phyloP scores from a whole-genome alignment of 345 rosid genomes.

The Tarenaya hassleriana region DNA sequence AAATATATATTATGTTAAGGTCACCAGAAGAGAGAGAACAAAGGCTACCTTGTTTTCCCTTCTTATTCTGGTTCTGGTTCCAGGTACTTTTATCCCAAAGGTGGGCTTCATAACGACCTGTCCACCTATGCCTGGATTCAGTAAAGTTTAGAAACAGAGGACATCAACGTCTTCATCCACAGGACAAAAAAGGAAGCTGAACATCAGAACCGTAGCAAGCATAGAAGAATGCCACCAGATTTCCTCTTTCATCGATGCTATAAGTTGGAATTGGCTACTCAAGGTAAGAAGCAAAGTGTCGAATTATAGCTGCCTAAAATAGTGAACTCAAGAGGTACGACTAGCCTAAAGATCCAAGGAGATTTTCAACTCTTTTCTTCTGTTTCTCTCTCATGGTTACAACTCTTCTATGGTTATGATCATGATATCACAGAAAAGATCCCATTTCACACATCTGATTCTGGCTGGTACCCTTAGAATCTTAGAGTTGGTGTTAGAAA shows the following conservation, averaged over 20 bases:
- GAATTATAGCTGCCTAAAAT: background rate
- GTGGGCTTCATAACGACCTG: conserved; percentile 99
- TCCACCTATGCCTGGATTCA: conserved; percentile 86
- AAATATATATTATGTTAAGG: background rate
- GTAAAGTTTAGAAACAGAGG: conserved; percentile 6
- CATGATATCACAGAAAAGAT: background rate
- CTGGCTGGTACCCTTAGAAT: background rate
- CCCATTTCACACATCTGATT: background rate
- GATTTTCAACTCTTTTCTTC: background rate
- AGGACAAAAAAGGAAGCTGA: background rate
- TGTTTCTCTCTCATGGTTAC: background rate
- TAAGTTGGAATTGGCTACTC: background rate
- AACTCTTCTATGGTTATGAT: background rate
- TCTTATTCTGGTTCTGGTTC: conserved; percentile 99
- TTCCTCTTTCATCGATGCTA: background rate
- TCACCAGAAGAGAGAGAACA: background rate
- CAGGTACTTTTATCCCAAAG: conserved; percentile 99
- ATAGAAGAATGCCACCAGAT: background rate
- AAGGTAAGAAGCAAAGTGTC: background rate
- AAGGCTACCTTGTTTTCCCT: conserved; percentile 88
- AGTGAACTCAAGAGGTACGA: too few relatives aligned
- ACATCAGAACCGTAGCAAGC: background rate
- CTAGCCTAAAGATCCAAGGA: background rate
- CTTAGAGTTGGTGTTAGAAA: background rate
- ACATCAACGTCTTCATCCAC: conserved; percentile 16